Percentiles rank a stretch among this genome's conserved stretches.
These are phyloP conservation scores for Saccharomycopsis guyanensis DNA, from an alignment of 805 yeast species.

Conservation along the genomic window DNA sequence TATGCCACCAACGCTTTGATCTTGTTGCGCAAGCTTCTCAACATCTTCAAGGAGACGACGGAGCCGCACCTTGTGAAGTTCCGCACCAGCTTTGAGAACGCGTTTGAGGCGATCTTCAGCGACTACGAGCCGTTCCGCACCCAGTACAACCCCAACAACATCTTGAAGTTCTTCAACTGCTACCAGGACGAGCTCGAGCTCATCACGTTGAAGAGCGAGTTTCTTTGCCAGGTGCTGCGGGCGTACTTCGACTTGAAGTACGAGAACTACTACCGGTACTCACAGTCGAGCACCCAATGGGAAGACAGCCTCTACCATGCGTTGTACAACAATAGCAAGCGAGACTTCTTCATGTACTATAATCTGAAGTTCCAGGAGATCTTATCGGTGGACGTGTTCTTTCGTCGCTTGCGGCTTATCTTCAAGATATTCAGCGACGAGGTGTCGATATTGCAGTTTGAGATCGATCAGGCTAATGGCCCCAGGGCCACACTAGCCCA, in stretches of 20 bases:
- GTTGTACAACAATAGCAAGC: slow-evolving; percentile 13
- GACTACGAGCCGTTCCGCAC: slow-evolving; percentile 3
- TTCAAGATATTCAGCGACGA: slow-evolving; percentile 11
- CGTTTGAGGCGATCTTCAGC: slow-evolving; percentile 8
- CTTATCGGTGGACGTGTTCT: not conserved
- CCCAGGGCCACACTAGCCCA: not conserved
- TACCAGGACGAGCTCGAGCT: slow-evolving; percentile 6
- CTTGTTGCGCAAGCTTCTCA: slow-evolving; percentile 5
- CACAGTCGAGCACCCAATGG: not conserved
- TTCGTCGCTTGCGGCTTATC: not conserved
- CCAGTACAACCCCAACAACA: not conserved
- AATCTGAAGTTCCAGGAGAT: slow-evolving; percentile 7
- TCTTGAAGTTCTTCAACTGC: slow-evolving; percentile 16
- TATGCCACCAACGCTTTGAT: slow-evolving; percentile 10
- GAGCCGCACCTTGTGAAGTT: not conserved
- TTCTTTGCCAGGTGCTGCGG: slow-evolving; percentile 12
- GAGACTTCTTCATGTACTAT: slow-evolving; percentile 10
- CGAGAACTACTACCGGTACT: slow-evolving; percentile 7
- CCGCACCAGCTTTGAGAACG: slow-evolving; percentile 5
- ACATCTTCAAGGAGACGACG: slow-evolving; percentile 2
- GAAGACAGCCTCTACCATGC: slow-evolving; percentile 1
- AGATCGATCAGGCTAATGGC: slow-evolving; percentile 1
- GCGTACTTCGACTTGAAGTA: slow-evolving; percentile 11
- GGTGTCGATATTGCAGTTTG: slow-evolving; percentile 5
- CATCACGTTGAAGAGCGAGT: slow-evolving; percentile 11